Conservation (phyloP, 192 early-diverging fungal genomes). For the Umbelopsis sp. region DNA sequence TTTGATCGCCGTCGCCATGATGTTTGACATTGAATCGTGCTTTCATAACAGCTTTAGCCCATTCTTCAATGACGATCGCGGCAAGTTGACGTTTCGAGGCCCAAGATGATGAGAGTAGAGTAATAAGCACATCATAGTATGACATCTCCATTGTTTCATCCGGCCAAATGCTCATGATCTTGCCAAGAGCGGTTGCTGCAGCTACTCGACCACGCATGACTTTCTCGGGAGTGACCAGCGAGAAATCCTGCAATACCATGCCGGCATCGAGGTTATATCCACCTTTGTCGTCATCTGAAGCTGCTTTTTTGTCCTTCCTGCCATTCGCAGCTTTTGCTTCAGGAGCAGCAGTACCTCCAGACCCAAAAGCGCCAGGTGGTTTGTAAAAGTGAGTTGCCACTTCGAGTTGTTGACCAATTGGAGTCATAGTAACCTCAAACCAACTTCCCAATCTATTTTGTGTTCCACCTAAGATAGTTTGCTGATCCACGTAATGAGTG, state of each 20-base stretch:
- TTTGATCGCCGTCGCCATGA: conserved; percentile 31
- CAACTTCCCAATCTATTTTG: conserved; percentile 49
- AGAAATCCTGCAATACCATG: conserved; percentile 92
- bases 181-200: conserved; percentile 80
- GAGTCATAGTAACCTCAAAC: conserved; percentile 82
- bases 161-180: conserved; percentile 64
- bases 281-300: conserved; percentile 35
- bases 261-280: conserved; percentile 83
- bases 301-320: conserved; percentile 10
- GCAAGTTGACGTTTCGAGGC: conserved; percentile 80
- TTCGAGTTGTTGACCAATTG: conserved; percentile 82
- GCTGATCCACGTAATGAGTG: conserved; percentile 21
- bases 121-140: conserved; percentile 58
- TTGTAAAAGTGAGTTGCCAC: conserved; percentile 43
- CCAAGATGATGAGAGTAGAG: conserved; percentile 70
- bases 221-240: conserved; percentile 72
- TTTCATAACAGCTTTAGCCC: conserved; percentile 58
- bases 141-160: conserved; percentile 46
- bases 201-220: conserved; percentile 82
- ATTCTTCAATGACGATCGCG: conserved; percentile 80
- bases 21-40: conserved; percentile 26
- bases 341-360: conserved; percentile 20
- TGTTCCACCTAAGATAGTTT: conserved; percentile 35
- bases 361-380: conserved; percentile 47
- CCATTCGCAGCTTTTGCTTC: conserved; percentile 21